Base-by-base conservation (phyloP, 2,329 filamentous ascomycete genomes). In the Sarocladium oryzae region DNA sequence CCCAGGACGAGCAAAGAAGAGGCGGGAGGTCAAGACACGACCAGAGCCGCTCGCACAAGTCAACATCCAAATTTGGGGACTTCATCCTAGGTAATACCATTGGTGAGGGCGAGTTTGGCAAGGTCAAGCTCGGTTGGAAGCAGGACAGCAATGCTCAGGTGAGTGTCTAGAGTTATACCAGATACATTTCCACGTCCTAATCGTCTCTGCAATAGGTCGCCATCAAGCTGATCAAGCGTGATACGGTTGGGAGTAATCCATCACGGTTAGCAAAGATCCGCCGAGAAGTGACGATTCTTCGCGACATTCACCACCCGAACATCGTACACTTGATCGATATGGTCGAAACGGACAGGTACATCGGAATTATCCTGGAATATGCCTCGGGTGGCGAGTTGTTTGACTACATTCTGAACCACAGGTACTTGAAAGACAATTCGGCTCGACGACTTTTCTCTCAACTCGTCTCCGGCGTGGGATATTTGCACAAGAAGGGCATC, bases 111-210 rank as follows among this genome's bases (percentile, higher is more conserved):
- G 93, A 99, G 69, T 99, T 99, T 66, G 93, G 93, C 57, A 99
- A 99, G 67, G 93, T 99, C 61, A 97, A 96, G 69, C 83, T 97
- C 63, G 93, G 93, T 23, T 99, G 93, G 93, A 97, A 96, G 69
- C 88, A 89, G 66, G 91, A 95, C 68, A 91, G 90, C 54, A 91
- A 85, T 57, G 87, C 95, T 48, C 86, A 92, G 74, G 83, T 85
- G 71, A 59, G 40, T 15, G n/a, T 45, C 8, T 28, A 18, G 9
- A 15, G 18, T 33, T 11, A 15, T 13, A 33, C 18, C 13, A 11
- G 7, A 10, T 7, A 16, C 11, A 18, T 28, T 20, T 28, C 6
- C n/a, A 8, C 11, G 6, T 33, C 36, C 57, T 63, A 51, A 61
- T 55, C 11, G 24, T n/a, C 7, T 45, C 41, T 7, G 9, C 28